Conservation (phyloP, 768 basidiomycete genomes). For the Multifurca ochricompacta region DNA sequence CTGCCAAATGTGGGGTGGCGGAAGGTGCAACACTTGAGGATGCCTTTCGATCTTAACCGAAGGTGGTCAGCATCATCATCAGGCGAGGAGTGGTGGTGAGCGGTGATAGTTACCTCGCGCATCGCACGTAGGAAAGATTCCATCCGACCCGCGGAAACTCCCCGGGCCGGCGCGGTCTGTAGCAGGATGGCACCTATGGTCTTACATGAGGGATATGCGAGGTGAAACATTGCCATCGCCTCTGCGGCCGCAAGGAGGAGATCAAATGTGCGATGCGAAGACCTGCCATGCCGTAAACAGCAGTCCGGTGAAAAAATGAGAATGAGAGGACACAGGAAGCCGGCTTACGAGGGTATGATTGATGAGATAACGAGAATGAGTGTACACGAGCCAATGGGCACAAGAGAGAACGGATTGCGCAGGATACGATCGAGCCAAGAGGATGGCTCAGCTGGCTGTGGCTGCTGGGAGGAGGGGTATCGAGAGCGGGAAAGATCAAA, state of each 20-base stretch:
- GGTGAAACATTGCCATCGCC: constrained; percentile 67
- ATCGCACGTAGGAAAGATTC: constrained; percentile 73
- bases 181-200: constrained; percentile 80
- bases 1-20: constrained; percentile 86
- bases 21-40: constrained; percentile 73
- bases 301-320: neutral
- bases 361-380: constrained; percentile 48
- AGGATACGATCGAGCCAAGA: constrained; percentile 26
- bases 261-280: constrained; percentile 68
- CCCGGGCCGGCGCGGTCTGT: constrained; percentile 79
- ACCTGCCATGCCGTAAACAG: constrained; percentile 25
- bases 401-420: constrained; percentile 68
- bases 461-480: constrained; percentile 26
- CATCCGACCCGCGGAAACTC: constrained; percentile 58
- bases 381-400: constrained; percentile 51
- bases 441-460: constrained; percentile 15
- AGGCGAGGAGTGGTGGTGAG: too few relatives aligned
- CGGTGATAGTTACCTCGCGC: constrained; percentile 50
- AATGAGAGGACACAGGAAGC: neutral
- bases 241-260: constrained; percentile 75
- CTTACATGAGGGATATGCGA: constrained; percentile 79
- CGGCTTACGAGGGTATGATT: constrained; percentile 44
- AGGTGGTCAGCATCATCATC: neutral
- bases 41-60: constrained; percentile 65
- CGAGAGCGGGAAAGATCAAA: constrained; percentile 38